Evolutionary conservation across 2,329 filamentous ascomycete genomes (phyloP).

Genomic region (Penicillium sp.): DNA sequence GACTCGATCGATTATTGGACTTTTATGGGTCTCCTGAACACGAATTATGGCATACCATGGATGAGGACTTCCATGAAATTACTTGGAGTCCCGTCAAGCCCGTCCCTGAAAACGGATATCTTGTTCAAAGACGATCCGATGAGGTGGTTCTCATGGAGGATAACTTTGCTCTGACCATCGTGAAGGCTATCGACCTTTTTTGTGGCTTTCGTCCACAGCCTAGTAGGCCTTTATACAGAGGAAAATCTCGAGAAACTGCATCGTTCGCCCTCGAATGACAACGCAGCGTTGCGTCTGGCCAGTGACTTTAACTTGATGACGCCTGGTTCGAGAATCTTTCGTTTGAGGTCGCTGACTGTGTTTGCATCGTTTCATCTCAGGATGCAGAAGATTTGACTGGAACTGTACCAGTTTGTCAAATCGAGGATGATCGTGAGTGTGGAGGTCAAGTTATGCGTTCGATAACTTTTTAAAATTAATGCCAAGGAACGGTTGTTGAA

Average conservation of each 20-base stretch:
- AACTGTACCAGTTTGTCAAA: background rate
- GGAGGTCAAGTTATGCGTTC: background rate
- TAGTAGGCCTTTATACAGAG: background rate
- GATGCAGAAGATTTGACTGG: background rate
- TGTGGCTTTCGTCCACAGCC: background rate
- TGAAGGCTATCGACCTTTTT: background rate
- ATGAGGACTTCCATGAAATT: background rate
- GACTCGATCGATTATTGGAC: background rate
- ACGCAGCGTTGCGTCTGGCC: background rate
- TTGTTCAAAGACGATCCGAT: background rate
- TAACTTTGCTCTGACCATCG: background rate
- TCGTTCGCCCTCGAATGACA: background rate
- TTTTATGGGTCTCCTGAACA: background rate
- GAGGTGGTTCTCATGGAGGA: background rate
- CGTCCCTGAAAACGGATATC: background rate
- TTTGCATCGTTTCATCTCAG: background rate
- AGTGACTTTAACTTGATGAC: background rate
- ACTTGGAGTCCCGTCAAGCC: background rate
- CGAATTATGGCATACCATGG: background rate
- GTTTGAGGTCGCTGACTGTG: background rate
- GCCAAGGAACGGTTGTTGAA: background rate
- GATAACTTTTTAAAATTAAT: background rate
- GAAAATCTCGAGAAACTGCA: background rate
- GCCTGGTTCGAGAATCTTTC: background rate
- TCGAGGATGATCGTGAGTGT: background rate